Conservation (phyloP, 2,329 filamentous ascomycete species). For the Tolypocladium ophioglossoides region DNA sequence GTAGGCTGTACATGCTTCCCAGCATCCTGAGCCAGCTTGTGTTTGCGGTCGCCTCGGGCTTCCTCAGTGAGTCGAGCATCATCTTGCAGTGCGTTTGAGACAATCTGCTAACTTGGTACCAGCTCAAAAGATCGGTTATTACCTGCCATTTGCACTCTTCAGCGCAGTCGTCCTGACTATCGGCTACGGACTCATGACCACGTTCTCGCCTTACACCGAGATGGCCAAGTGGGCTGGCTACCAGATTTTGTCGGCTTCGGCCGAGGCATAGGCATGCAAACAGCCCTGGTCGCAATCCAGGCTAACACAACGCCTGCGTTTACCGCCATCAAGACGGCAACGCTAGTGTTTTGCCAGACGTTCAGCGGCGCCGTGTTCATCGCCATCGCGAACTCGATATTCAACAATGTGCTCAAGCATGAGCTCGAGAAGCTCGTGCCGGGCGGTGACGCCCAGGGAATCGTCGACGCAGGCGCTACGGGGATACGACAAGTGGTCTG, state of each 20-base stretch:
- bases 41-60: no score
- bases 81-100: no score
- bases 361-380: slow-evolving; percentile 34
- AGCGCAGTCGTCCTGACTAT: slow-evolving; percentile 22
- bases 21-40: no score
- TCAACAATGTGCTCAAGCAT: slow-evolving; percentile 18
- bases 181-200: not conserved
- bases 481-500: no score
- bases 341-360: slow-evolving; percentile 5
- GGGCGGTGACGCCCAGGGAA: not conserved
- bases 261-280: slow-evolving; percentile 34
- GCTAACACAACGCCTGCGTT: slow-evolving; percentile 12
- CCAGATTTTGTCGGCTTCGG: slow-evolving; percentile 1
- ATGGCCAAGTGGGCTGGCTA: no score
- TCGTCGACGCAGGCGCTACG: not conserved
- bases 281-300: no score
- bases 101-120: no score
- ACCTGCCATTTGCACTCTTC: no score
- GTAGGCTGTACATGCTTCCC: no score
- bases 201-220: no score
- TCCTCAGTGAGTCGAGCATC: no score
- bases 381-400: slow-evolving; percentile 20
- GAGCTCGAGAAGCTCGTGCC: slow-evolving; percentile 19
- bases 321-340: slow-evolving; percentile 16
- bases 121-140: no score